Percentiles rank a stretch among this genome's conserved stretches.
These are phyloP conservation scores for Stromatinia cepivora DNA, from an alignment of 2,329 filamentous ascomycete genomes.

Conservation along the genomic window DNA sequence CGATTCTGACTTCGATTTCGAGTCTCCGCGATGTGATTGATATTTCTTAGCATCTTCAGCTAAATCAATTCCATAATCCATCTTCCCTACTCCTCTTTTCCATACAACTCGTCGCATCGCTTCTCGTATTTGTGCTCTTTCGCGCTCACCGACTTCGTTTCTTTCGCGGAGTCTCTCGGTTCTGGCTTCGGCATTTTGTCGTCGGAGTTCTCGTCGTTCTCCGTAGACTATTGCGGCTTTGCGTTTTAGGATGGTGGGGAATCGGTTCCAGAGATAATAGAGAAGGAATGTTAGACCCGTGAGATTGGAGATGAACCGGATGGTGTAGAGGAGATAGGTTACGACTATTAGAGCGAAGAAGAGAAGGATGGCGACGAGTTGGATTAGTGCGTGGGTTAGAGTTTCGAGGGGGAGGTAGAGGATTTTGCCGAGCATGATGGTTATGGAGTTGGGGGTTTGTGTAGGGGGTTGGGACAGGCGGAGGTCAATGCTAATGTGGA, in stretches of 20 bases:
- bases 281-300: background rate
- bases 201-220: conserved; percentile 7
- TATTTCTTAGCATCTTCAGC: conserved; percentile 1
- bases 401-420: background rate
- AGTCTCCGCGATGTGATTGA: background rate
- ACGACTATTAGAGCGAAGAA: conserved; percentile 2
- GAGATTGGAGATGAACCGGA: background rate
- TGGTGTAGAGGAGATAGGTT: background rate
- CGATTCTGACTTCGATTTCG: background rate
- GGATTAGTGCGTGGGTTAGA: background rate
- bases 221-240: background rate
- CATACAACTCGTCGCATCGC: conserved; percentile 12
- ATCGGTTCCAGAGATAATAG: background rate
- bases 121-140: conserved; percentile 16
- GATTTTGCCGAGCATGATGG: background rate
- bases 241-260: background rate
- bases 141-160: background rate
- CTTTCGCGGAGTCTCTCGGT: background rate
- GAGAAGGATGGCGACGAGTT: background rate
- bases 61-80: conserved; percentile 21
- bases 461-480: background rate
- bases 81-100: conserved; percentile 18
- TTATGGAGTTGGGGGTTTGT: background rate
- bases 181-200: conserved; percentile 6
- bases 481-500: background rate